A percentile compares a stretch with the other conserved stretches of the same genome.
Conservation (phyloP, 1,284 basidiomycete genomes). For the Pyrrhoderma lamaoense region DNA sequence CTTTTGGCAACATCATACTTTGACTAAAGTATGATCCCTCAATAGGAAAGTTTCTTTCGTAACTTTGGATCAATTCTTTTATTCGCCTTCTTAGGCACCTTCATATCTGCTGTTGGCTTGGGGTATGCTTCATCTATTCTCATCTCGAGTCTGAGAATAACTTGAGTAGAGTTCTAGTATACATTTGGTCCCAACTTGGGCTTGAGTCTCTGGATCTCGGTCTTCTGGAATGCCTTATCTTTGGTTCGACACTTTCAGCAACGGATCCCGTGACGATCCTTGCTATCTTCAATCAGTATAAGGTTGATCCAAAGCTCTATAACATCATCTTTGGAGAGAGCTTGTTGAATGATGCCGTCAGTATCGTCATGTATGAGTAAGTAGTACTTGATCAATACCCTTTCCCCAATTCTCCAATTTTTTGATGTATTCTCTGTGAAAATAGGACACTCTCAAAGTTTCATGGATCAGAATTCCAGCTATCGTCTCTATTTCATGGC, state of each 20-base stretch:
- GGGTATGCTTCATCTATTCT: constrained; percentile 75
- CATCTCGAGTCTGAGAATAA: constrained; percentile 42
- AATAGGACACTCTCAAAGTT: constrained; percentile 85
- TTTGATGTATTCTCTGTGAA: background rate
- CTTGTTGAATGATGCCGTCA: constrained; percentile 96
- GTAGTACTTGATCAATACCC: constrained; percentile 30
- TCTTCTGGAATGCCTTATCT: constrained; percentile 88
- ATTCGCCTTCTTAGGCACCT: constrained; percentile 95
- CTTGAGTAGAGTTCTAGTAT: constrained; percentile 79
- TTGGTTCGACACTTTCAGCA: constrained; percentile 93
- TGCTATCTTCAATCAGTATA: constrained; percentile 97
- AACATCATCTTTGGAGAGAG: constrained; percentile 97
- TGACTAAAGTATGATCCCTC: constrained; percentile 5
- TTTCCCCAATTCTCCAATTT: background rate
- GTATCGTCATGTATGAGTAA: constrained; percentile 99
- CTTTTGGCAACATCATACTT: constrained; percentile 2
- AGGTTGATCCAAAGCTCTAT: constrained; percentile 98
- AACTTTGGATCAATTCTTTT: constrained; percentile 96
- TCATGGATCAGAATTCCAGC: constrained; percentile 82
- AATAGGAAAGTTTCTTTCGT: constrained; percentile 92
- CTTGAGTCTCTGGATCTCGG: constrained; percentile 79
- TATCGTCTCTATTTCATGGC: constrained; percentile 90
- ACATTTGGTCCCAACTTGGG: constrained; percentile 90
- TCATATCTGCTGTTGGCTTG: constrained; percentile 93
- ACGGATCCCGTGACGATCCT: constrained; percentile 98